A percentile compares a stretch with the other conserved stretches of the same genome.
Evolutionary conservation across 139 green algal species (phyloP).

Genomic region (Gonium pectorale): DNA sequence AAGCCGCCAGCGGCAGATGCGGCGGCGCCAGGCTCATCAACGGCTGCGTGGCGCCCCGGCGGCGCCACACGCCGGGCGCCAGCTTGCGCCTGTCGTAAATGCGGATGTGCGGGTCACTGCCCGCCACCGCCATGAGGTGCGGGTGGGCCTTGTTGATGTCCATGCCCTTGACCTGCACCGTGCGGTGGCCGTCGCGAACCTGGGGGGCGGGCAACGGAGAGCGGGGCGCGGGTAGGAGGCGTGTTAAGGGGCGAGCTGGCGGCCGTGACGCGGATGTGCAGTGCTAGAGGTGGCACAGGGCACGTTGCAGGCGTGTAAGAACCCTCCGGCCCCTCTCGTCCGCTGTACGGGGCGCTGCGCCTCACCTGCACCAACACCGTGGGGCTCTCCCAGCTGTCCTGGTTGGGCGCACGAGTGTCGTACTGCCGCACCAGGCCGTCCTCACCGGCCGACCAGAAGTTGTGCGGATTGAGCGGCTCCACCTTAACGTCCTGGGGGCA

Average conservation of each 20-base stretch:
- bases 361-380: conserved; percentile 68
- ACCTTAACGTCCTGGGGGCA: conserved; percentile 80
- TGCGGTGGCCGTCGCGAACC: conserved; percentile 18
- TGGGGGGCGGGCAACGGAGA: not conserved
- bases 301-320: too few species aligned
- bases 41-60: not conserved
- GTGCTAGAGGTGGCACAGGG: too few species aligned
- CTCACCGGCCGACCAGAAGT: conserved; percentile 90
- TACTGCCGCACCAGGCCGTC: conserved; percentile 89
- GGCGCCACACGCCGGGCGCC: conserved; percentile 1
- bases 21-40: conserved; percentile 59
- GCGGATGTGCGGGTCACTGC: conserved; percentile 73
- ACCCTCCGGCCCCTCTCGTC: too few species aligned
- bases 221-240: too few species aligned
- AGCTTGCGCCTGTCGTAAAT: conserved; percentile 84
- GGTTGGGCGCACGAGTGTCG: conserved; percentile 72
- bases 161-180: conserved; percentile 75
- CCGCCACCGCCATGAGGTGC: conserved; percentile 81
- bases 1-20: conserved; percentile 55
- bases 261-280: too few species aligned
- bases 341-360: too few species aligned
- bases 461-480: conserved; percentile 77
- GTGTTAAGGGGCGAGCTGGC: too few species aligned
- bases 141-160: conserved; percentile 77
- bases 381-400: conserved; percentile 55